Base-by-base conservation (phyloP, 2,329 filamentous ascomycete species). In the Fusarium sp. region DNA sequence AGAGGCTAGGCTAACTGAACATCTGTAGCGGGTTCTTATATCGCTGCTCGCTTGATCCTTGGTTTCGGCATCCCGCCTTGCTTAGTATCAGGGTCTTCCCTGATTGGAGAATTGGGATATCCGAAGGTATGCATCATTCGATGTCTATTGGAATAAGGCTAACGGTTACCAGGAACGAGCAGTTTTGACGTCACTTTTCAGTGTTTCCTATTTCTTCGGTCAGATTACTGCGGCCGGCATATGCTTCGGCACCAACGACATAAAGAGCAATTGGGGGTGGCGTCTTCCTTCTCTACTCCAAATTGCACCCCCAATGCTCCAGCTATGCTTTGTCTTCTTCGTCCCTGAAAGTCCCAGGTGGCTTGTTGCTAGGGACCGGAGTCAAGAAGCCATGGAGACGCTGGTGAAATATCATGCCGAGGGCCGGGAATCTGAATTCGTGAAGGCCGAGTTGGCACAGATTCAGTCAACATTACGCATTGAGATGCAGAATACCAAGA, bases 41-140 rank as follows among this genome's bases (percentile, higher is more conserved):
- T 87, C 45, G 79, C 85, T 22, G 81, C 84, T 9, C 81, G 86
- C 57, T 82, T 86, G 57, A 72, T 87, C 9, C 80, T 87, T 37
- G 86, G 86, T 24, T 84, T 86, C 27, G 86, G 86, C 18, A 84
- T 87, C 44, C 47, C 47, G 0, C 20, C 47, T 5, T 49, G 47
- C 7, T 34, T 49, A 6, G 20, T 49, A 25, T 13, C 47, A 13
- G 47, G 47, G 5, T 49, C 47, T 2, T 49, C 47, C 2, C 4
- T 49, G 3, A 49, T 49, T 9, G 47, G 47, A 7, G 47, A 49
- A n/a, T 5, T 49, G 5, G 47, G 47, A 3, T 49, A 49, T 11
- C 47, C 47, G 3, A 49, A 49, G 16, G 47, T 49, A 49, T n/a
- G 24, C 8, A 81, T 82, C 16, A 0, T 0, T 49, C 9, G 46